phyloP scores from a whole-genome alignment of 2,329 filamentous ascomycete species.

The Harringtonia aguacate region DNA sequence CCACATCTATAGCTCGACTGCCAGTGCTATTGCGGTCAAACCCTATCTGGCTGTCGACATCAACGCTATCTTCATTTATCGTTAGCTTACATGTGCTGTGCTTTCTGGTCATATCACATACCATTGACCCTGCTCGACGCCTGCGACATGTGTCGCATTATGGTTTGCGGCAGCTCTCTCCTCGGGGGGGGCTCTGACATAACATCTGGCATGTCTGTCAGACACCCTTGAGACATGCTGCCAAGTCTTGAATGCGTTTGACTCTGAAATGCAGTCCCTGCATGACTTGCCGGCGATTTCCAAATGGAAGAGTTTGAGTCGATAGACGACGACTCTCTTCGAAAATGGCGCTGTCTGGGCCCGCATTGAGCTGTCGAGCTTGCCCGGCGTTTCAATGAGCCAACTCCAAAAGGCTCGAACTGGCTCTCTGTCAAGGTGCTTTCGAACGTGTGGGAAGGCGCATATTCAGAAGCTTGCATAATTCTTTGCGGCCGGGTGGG shows the following conservation, averaged over 20 bases:
- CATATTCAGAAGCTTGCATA: not conserved
- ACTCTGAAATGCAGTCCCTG: not conserved
- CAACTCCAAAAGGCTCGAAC: not conserved
- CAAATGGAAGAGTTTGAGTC: not conserved
- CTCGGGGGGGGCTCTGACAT: conserved; percentile 8
- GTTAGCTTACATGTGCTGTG: no score
- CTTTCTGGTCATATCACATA: not conserved
- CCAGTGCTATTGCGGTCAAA: no score
- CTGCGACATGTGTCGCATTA: conserved; percentile 6
- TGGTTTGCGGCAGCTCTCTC: conserved; percentile 6
- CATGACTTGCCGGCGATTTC: not conserved
- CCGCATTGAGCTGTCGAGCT: not conserved
- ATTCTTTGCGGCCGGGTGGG: not conserved
- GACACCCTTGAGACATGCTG: not conserved
- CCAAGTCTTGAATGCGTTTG: not conserved
- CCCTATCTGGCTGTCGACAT: not conserved
- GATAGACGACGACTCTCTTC: conserved; percentile 1
- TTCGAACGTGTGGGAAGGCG: not conserved
- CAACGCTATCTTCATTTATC: not conserved
- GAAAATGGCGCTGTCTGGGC: not conserved
- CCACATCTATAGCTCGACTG: not conserved
- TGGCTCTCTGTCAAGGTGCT: not conserved
- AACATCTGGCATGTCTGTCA: not conserved
- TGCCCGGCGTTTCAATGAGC: not conserved
- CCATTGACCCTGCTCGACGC: conserved; percentile 3